Conservation (phyloP, 768 basidiomycete genomes). For the Russula lepida region DNA sequence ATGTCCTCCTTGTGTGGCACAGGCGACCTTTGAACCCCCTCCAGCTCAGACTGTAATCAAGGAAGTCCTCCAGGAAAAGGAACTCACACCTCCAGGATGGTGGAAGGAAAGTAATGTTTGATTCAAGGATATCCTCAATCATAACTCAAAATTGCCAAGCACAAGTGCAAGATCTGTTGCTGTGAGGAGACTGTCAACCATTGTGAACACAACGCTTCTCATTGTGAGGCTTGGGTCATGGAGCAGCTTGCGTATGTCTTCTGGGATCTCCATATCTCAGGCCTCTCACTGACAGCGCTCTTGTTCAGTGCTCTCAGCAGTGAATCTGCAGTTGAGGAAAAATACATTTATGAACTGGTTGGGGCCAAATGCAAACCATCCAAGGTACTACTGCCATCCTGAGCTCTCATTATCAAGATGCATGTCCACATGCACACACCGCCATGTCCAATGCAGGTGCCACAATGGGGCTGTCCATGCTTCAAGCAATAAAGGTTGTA, state of each 20-base stretch:
- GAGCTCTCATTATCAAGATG: too few relatives aligned
- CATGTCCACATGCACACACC: too few relatives aligned
- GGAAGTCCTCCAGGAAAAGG: constrained; percentile 78
- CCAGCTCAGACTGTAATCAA: constrained; percentile 78
- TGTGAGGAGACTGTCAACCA: constrained; percentile 82
- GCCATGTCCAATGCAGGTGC: too few relatives aligned
- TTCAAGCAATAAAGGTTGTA: too few relatives aligned
- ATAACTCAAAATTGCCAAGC: constrained; percentile 76
- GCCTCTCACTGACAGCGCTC: constrained; percentile 2
- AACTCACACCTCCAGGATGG: constrained; percentile 75
- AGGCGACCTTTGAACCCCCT: constrained; percentile 45
- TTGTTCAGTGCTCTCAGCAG: constrained; percentile 55
- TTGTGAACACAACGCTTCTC: constrained; percentile 77
- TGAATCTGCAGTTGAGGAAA: constrained; percentile 67
- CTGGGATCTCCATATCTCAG: neutral
- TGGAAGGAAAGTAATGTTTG: constrained; percentile 56
- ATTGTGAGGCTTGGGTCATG: constrained; percentile 88
- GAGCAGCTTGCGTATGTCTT: constrained; percentile 75
- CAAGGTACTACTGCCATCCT: constrained; percentile 90
- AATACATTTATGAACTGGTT: constrained; percentile 66
- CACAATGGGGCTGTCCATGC: too few relatives aligned
- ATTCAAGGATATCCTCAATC: constrained; percentile 73
- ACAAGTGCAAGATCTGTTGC: constrained; percentile 79
- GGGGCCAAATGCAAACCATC: constrained; percentile 57
- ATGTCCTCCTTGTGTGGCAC: constrained; percentile 55